phyloP scores from a whole-genome alignment of 164 flowering plant genomes.

The Nymphaea colorata region DNA sequence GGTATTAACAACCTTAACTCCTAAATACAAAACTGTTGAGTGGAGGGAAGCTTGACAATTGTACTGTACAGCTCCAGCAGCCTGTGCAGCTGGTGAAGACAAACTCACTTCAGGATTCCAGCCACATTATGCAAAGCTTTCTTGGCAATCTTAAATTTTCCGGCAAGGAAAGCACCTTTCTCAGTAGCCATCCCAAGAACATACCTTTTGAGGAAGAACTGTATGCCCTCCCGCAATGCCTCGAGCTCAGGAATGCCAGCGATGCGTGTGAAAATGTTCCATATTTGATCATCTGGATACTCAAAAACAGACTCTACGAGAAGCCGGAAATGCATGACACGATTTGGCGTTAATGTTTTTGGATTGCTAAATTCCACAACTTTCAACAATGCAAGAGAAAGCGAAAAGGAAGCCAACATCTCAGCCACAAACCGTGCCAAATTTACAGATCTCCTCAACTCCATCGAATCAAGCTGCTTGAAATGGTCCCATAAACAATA shows the following conservation, averaged over 20 bases:
- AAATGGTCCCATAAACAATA: slow-evolving; percentile 92
- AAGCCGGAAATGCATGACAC: slow-evolving; percentile 79
- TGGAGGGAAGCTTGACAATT: no score
- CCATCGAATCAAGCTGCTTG: slow-evolving; percentile 76
- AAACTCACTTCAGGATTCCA: slow-evolving; percentile 52
- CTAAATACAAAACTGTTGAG: no score
- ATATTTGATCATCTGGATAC: slow-evolving; percentile 39
- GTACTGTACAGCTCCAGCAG: no score
- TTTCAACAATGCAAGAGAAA: slow-evolving; percentile 68
- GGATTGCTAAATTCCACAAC: slow-evolving; percentile 43
- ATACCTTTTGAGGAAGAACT: slow-evolving; percentile 54
- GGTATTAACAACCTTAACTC: no score
- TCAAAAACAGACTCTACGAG: slow-evolving; percentile 76
- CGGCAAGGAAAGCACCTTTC: neutral
- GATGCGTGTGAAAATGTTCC: slow-evolving; percentile 79
- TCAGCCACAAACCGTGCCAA: slow-evolving; percentile 69
- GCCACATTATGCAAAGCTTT: slow-evolving; percentile 57
- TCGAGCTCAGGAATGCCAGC: slow-evolving; percentile 70
- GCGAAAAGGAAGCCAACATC: slow-evolving; percentile 58
- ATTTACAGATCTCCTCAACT: slow-evolving; percentile 57
- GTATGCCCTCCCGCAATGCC: slow-evolving; percentile 44
- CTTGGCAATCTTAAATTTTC: slow-evolving; percentile 55
- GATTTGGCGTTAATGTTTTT: slow-evolving; percentile 42
- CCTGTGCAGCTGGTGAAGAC: neutral
- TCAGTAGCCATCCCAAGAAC: slow-evolving; percentile 17